Base-by-base conservation (phyloP, 2,329 filamentous ascomycete genomes). In the Colletotrichum endophyticum region DNA sequence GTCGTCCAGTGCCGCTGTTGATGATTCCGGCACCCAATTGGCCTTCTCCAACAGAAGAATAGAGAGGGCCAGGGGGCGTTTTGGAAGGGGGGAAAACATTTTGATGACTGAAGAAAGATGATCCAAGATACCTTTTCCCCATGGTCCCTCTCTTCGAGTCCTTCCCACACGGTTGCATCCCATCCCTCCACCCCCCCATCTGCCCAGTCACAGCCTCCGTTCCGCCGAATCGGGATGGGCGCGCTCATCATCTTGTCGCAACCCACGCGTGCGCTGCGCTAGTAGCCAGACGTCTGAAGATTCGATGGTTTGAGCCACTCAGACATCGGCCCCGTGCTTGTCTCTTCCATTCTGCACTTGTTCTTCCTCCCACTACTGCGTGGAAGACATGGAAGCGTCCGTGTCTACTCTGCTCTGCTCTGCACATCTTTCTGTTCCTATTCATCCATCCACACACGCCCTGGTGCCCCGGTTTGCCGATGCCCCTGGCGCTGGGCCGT, bases 171-270 rank as follows among this genome's bases (percentile, higher is more conserved):
- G 44, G 44, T 53, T 32, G 59, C 27, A 28, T 62, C 19, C 30
- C 19, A 32, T 34, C 59, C 56, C 22, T 27, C 56, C 56, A 59
- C 25, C 25, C 56, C 56, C 56, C 56, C 59, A 19, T n/a, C 30
- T 34, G 22, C 30, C 22, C 67, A n/a, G 39, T 57, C 39, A 19
- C 56, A n/a, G 39, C 44, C 66, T 78, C 76, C 76, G 76, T 77
- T 78, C 68, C 70, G 76, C 76, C 76, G 76, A 77, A 77, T 77
- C 66, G 69, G 73, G 73, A 77, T 75, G 69, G 76, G 32, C 27
- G 59, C 34, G 44, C 44, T 25, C 44, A 53, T 53, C 72, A 34
- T 75, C n/a, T 44, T 53, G 64, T 69, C 59, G 70, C 70, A 74
- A 61, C 64, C 44, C 44, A 53, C 44, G 44, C 44, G 44, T 53